Conservation (phyloP, 2,329 filamentous ascomycete genomes). For the Cercospora sp. region DNA sequence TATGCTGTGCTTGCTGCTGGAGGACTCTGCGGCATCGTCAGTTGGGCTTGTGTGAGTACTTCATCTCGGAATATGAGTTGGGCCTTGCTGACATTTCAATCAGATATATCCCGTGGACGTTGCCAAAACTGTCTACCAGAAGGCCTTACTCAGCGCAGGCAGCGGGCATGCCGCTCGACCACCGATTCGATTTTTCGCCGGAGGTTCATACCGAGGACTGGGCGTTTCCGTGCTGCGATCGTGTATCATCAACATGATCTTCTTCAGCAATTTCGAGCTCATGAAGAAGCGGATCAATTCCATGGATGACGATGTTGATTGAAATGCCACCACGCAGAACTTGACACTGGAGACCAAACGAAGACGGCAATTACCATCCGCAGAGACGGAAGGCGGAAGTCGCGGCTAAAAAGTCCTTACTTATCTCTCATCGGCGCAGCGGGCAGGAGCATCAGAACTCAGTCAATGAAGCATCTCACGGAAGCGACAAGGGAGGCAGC, state of each 20-base stretch:
- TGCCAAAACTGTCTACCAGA: constrained; percentile 82
- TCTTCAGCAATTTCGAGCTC: constrained; percentile 86
- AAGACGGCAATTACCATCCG: background rate
- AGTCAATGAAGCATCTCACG: background rate
- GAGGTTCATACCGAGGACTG: constrained; percentile 74
- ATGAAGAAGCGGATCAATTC: constrained; percentile 63
- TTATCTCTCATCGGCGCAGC: background rate
- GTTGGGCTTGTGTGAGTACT: constrained; percentile 72
- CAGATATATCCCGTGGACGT: constrained; percentile 69
- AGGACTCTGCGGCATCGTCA: constrained; percentile 78
- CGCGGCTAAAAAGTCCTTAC: background rate
- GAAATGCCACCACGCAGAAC: background rate
- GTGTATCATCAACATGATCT: constrained; percentile 81
- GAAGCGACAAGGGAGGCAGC: background rate
- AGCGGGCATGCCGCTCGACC: constrained; percentile 53
- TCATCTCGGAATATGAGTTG: background rate
- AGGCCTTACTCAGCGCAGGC: constrained; percentile 73
- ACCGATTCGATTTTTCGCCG: constrained; percentile 75
- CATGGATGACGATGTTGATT: constrained; percentile 23
- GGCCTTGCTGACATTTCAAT: constrained; percentile 4
- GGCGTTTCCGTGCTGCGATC: constrained; percentile 82
- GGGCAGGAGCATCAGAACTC: background rate
- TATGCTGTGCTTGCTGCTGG: constrained; percentile 75
- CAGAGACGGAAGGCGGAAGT: background rate
- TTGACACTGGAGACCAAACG: background rate